Conservation (phyloP, 257 asterid genomes). For the Phtheirospermum japonicum region DNA sequence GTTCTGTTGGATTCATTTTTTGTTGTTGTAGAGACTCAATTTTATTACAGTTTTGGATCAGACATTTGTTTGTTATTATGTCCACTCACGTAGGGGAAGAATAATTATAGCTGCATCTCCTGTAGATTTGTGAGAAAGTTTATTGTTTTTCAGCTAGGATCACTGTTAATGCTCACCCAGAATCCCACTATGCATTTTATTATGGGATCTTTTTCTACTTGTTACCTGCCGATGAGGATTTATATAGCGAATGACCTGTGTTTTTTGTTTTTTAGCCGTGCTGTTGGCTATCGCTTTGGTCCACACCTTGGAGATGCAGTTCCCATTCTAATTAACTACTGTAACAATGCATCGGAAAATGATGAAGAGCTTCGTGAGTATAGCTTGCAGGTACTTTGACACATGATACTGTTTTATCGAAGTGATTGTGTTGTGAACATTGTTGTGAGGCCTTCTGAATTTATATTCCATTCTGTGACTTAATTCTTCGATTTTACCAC, state of each 20-base stretch:
- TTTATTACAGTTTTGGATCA: conserved; percentile 9
- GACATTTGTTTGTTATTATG: conserved; percentile 2
- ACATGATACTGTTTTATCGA: background rate
- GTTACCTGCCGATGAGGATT: conserved; percentile 9
- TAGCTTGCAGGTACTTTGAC: conserved; percentile 79
- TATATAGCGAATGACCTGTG: conserved; percentile 25
- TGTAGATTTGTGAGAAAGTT: conserved; percentile 8
- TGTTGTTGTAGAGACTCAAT: conserved; percentile 7
- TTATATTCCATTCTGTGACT: conserved; percentile 10
- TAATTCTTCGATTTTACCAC: conserved; percentile 13
- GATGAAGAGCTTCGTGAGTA: conserved; percentile 98
- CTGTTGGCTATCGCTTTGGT: conserved; percentile 99
- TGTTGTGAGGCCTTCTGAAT: background rate
- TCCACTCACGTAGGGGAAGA: background rate
- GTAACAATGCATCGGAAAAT: conserved; percentile 94
- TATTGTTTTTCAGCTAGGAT: conserved; percentile 14
- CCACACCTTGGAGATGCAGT: conserved; percentile 96
- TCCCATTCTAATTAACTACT: conserved; percentile 76
- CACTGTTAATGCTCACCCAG: background rate
- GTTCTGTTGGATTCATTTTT: conserved; percentile 7
- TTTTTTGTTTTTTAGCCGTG: conserved; percentile 59
- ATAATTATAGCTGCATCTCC: conserved; percentile 2
- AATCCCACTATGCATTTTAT: conserved; percentile 2
- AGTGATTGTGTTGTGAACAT: conserved; percentile 1
- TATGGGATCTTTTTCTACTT: conserved; percentile 6